Evolutionary conservation across 345 rosid species (phyloP).

Genomic region (Litchi chinensis): DNA sequence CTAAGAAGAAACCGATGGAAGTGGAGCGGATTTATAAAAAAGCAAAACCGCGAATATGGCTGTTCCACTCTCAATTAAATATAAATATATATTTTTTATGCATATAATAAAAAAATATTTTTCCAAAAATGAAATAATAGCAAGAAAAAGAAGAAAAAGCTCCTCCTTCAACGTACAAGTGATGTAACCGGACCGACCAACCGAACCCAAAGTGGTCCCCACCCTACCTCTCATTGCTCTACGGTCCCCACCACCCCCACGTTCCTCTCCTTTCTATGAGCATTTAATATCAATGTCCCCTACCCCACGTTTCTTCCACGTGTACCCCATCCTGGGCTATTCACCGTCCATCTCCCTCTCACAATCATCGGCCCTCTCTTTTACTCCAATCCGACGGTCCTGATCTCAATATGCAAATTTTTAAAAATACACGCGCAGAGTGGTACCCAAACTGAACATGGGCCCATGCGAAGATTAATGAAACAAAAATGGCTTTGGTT

Average conservation of each 20-base stretch:
- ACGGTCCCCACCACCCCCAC: constrained; percentile 30
- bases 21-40: constrained; percentile 13
- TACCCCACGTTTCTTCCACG: neutral
- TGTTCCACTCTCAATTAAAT: neutral
- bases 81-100: too few relatives aligned
- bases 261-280: constrained; percentile 29
- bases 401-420: constrained; percentile 16
- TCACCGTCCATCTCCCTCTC: too few relatives aligned
- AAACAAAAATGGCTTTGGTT: neutral
- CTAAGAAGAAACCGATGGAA: neutral
- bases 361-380: neutral
- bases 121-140: neutral
- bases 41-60: neutral
- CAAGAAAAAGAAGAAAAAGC: neutral
- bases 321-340: neutral
- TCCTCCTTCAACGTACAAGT: constrained; percentile 21
- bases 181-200: constrained; percentile 39
- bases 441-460: constrained; percentile 9
- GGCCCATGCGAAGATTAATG: neutral
- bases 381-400: constrained; percentile 21
- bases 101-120: neutral
- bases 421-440: constrained; percentile 8
- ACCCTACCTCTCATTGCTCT: neutral
- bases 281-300: constrained; percentile 17
- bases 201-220: constrained; percentile 28